Evolutionary conservation across 179 eudicot species (phyloP).

Genomic region (Beta lomatogona): DNA sequence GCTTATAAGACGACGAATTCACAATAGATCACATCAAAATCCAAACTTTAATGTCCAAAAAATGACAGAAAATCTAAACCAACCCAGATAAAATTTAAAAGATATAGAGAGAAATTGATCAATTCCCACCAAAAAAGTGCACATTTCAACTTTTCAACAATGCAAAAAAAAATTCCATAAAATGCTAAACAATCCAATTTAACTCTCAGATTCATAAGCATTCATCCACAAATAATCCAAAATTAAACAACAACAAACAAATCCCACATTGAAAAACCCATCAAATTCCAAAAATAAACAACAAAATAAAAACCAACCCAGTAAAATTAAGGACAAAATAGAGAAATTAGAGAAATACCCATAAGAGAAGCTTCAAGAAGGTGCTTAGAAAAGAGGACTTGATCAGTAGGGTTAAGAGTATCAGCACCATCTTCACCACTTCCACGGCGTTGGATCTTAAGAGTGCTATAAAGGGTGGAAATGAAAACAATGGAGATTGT

Average conservation of each 20-base stretch:
- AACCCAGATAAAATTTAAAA: neutral
- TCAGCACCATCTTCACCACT: conserved; percentile 37
- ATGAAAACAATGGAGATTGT: conserved; percentile 55
- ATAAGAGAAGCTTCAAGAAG: conserved; percentile 80
- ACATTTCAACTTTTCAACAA: neutral
- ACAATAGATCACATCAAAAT: neutral
- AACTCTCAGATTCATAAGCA: neutral
- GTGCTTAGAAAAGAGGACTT: conserved; percentile 52
- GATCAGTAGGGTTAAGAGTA: conserved; percentile 67
- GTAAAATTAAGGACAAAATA: neutral
- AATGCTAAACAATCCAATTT: neutral
- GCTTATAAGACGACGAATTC: too few species aligned
- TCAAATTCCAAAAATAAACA: neutral
- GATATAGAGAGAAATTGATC: neutral
- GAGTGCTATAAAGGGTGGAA: conserved; percentile 42
- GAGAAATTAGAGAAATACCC: conserved; percentile 44
- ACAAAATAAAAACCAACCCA: neutral
- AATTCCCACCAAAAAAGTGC: neutral
- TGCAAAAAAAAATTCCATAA: neutral
- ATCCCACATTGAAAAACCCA: neutral
- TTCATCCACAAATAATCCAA: neutral
- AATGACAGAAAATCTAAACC: neutral
- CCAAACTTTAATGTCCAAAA: neutral
- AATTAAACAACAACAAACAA: neutral
- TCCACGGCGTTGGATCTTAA: conserved; percentile 44